Evolutionary conservation across 352 stramenopile species (phyloP).

Genomic region (Globisporangium emineosum): DNA sequence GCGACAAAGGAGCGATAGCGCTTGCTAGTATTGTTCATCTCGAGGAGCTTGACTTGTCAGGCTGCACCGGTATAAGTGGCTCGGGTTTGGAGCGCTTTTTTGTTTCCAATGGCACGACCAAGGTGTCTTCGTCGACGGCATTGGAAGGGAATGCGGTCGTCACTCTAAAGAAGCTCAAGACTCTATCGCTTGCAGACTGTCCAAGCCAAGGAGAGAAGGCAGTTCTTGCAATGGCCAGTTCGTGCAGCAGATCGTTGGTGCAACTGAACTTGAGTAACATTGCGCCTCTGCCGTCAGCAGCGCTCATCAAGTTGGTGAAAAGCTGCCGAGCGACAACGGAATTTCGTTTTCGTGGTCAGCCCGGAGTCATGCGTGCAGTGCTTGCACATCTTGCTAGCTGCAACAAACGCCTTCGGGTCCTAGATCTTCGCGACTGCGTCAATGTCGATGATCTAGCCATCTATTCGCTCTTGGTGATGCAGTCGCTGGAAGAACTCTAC

Average conservation of each 20-base stretch:
- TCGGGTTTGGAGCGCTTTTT: constrained; percentile 44
- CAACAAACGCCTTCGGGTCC: constrained; percentile 49
- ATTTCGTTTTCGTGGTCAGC: constrained; percentile 33
- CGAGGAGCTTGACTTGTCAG: constrained; percentile 50
- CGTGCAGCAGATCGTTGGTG: constrained; percentile 27
- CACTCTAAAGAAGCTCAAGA: constrained; percentile 25
- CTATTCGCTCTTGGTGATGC: constrained; percentile 60
- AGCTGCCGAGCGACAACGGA: constrained; percentile 23
- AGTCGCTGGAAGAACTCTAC: constrained; percentile 42
- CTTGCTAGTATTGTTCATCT: constrained; percentile 51
- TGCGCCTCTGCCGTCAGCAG: constrained; percentile 19
- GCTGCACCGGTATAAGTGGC: constrained; percentile 45
- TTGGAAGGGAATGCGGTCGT: not conserved
- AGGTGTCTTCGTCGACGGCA: not conserved
- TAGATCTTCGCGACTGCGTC: constrained; percentile 54
- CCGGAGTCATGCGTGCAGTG: constrained; percentile 38
- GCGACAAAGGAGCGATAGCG: constrained; percentile 52
- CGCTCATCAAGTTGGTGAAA: constrained; percentile 42
- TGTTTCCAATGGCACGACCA: constrained; percentile 28
- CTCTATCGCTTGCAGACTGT: constrained; percentile 26
- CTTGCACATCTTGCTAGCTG: constrained; percentile 45
- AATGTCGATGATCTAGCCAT: constrained; percentile 57
- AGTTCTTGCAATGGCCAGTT: constrained; percentile 29
- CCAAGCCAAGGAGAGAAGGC: constrained; percentile 28
- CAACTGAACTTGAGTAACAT: constrained; percentile 39